These are phyloP conservation scores for Discostella pseudostelligera DNA, from an alignment of 108 stramenopile genomes.

Conservation along the genomic window DNA sequence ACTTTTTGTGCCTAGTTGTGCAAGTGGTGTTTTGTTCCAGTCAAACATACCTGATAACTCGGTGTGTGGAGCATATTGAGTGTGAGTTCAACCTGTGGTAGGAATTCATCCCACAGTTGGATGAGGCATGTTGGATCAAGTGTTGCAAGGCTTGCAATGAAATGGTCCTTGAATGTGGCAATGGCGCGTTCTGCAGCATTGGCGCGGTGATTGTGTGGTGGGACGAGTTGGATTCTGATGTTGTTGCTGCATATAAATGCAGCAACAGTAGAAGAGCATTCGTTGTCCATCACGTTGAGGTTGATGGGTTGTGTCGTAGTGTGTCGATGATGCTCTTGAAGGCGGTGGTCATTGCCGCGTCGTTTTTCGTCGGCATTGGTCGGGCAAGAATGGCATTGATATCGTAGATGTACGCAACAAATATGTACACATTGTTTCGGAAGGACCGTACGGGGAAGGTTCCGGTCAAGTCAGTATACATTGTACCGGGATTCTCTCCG, in stretches of 20 bases:
- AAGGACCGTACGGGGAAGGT: constrained; percentile 10
- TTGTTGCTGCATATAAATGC: neutral
- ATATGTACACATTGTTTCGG: neutral
- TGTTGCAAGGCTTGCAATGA: constrained; percentile 12
- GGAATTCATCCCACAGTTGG: constrained; percentile 21
- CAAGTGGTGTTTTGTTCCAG: constrained; percentile 33
- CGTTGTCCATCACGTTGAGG: constrained; percentile 1
- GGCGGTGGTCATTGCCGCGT: neutral
- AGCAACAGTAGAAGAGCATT: neutral
- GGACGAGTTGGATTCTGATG: neutral
- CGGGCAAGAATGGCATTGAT: neutral
- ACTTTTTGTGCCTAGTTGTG: constrained; percentile 5
- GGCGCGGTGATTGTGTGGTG: constrained; percentile 7
- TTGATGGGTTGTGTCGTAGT: neutral
- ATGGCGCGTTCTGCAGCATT: constrained; percentile 27
- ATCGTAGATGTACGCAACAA: neutral
- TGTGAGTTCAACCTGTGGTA: constrained; percentile 13
- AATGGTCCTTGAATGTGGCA: constrained; percentile 24
- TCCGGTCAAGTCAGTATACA: constrained; percentile 9
- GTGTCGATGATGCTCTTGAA: neutral
- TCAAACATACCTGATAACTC: constrained; percentile 34
- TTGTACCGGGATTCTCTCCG: neutral
- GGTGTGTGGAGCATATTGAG: constrained; percentile 30
- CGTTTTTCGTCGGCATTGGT: neutral
- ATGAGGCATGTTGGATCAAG: constrained; percentile 12